phyloP scores from a whole-genome alignment of 768 basidiomycete genomes.

The Sistotremastrum niveocremeum region DNA sequence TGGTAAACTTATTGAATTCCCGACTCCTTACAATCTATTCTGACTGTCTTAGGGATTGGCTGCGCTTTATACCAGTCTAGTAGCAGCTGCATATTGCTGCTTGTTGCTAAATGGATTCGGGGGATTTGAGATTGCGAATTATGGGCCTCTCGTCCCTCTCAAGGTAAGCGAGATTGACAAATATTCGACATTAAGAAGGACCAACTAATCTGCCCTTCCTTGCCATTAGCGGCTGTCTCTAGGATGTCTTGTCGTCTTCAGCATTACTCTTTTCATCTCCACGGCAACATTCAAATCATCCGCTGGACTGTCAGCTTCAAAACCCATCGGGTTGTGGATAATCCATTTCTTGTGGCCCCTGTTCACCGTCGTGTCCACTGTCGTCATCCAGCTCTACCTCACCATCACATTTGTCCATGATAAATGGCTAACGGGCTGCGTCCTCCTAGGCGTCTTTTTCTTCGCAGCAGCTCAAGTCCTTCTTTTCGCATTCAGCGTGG shows the following conservation, averaged over 20 bases:
- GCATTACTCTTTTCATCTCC: slow-evolving; percentile 78
- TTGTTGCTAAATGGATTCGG: slow-evolving; percentile 95
- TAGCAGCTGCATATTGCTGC: slow-evolving; percentile 87
- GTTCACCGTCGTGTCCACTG: slow-evolving; percentile 73
- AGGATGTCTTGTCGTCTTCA: slow-evolving; percentile 72
- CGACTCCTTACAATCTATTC: slow-evolving; percentile 1
- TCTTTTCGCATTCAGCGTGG: slow-evolving; percentile 85
- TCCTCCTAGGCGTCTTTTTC: slow-evolving; percentile 84
- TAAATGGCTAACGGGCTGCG: slow-evolving; percentile 92
- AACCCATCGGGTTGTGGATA: slow-evolving; percentile 74
- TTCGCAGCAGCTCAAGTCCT: slow-evolving; percentile 83
- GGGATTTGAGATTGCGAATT: slow-evolving; percentile 97
- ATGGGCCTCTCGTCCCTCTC: slow-evolving; percentile 89
- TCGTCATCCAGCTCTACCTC: slow-evolving; percentile 83
- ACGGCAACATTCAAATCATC: slow-evolving; percentile 90
- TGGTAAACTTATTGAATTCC: slow-evolving; percentile 35
- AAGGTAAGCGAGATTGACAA: slow-evolving; percentile 40
- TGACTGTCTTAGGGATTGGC: slow-evolving; percentile 74
- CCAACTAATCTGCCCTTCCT: background rate
- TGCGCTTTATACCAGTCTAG: slow-evolving; percentile 81
- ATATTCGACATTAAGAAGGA: background rate
- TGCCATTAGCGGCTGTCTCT: slow-evolving; percentile 56
- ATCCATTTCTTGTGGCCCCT: slow-evolving; percentile 86
- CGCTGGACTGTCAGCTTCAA: slow-evolving; percentile 65
- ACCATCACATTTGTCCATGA: slow-evolving; percentile 96